Evolutionary conservation across 2,329 filamentous ascomycete genomes (phyloP), one percentile per base, ranked within the genome.

Genomic region (Hyphodiscus sp.): DNA sequence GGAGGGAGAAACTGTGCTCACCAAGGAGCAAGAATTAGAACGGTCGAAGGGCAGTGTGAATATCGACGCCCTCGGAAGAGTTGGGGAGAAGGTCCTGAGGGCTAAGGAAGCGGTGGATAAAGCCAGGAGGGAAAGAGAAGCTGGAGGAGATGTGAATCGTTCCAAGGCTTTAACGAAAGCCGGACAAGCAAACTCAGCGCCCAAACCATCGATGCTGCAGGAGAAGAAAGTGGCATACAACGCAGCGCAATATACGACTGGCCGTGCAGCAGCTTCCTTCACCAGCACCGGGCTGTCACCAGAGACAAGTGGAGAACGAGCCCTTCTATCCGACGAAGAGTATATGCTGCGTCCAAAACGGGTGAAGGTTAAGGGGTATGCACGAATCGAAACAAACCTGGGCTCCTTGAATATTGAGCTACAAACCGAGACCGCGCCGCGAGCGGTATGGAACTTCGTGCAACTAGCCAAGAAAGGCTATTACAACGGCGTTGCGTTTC

Each of bases 391-490:
- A 61, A 99, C 94, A 0, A 94, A 85, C 57, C 74, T 89, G 2
- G 94, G 94, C 38, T 84, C 91, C 58, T 68, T 99, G 19, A 96
- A 89, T 58, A 74, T 99, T 56, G 92, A 97, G 68, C 77, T 99
- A 5, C 87, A 92, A 58, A 89, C 94, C 1, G 94, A 99, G 67
- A 88, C 86, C 52, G 91, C 94, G 2, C 94, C 94, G 1, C 88
- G 87, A 63, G 91, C 94, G 0, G 94, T 97, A 1, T 99, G 92
- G 90, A 99, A 99, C 70, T 99, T 99, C 66, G 82, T 95, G 50
- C 85, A 87, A 52, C 75, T 99, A 4, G 83, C 91, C 1, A 87
- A 96, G 66, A 89, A 87, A 61, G 92, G 92, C 0, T 96, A 96
- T 71, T 99, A 97, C 74, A 83, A 82, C 49, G 82, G 81, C 59